These are phyloP conservation scores for Claviceps sp. DNA, from an alignment of 2,329 filamentous ascomycete genomes.

Conservation along the genomic window DNA sequence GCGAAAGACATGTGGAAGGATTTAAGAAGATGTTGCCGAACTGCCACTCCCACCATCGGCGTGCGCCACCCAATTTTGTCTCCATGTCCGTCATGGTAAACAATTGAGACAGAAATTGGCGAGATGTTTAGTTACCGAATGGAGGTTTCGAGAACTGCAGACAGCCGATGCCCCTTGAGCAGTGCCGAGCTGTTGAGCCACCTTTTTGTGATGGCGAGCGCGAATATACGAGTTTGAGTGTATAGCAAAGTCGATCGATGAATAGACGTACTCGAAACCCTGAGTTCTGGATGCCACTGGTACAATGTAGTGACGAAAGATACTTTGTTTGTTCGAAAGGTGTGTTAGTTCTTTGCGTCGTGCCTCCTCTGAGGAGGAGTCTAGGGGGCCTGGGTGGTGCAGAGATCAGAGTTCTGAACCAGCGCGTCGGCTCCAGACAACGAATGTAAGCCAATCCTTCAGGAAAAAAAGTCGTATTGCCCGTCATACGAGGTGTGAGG, in stretches of 20 bases:
- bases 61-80: constrained; percentile 5
- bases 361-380: not conserved
- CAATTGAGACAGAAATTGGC: constrained; percentile 3
- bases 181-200: not conserved
- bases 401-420: not conserved
- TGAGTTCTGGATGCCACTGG: constrained; percentile 3
- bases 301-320: not conserved
- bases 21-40: constrained; percentile 16
- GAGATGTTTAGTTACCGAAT: constrained; percentile 7
- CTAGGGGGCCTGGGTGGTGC: not conserved
- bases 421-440: not conserved
- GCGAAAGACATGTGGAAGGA: constrained; percentile 16
- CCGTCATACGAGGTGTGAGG: constrained; percentile 1
- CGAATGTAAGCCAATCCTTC: not conserved
- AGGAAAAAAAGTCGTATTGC: not conserved
- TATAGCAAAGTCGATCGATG: not conserved
- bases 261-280: constrained; percentile 1
- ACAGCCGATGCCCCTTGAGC: constrained; percentile 4
- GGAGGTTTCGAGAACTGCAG: constrained; percentile 5
- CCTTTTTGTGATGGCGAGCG: not conserved
- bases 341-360: too few relatives aligned
- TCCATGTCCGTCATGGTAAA: not conserved
- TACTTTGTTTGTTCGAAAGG: not conserved
- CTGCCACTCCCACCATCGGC: constrained; percentile 6
- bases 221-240: not conserved